Evolutionary conservation across 495 filamentous ascomycete genomes (phyloP), one percentile per base, ranked within the genome.

Genomic region (Aspergillus nanangensis): DNA sequence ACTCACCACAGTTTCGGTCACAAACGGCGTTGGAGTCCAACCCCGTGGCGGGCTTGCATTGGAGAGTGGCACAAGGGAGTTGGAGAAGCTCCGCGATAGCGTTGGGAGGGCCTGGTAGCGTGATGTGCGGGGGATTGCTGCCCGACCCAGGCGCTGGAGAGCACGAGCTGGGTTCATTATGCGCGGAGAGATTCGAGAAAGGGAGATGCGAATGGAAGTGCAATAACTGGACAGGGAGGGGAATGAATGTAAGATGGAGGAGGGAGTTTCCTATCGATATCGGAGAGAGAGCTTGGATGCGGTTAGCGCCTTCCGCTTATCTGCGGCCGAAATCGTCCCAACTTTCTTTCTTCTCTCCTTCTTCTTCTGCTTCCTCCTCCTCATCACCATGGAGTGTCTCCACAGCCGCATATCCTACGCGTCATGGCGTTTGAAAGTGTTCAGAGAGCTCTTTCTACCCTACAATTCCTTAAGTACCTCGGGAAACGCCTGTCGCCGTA

Each of bases 1-100:
- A 24, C 87, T 54, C 83, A 93, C 89, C 52, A 91, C 80, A 24
- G 85, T 86, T 72, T 89, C 86, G 23, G 84, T 88, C 52, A 89
- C 82, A 53, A 82, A 86, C 4, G 83, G 83, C 50, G 87, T 82
- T 20, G 83, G 83, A 31, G 83, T 81, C 71, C 75, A 76, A 19
- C 68, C 71, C 53, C 64, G 71, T 43, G 80, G 76, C 42, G 70
- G 57, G 49, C 47, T 52, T 38, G 38, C 38, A 14, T 20, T 40
- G 36, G 74, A 76, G 57, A 52, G 61, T 45, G 45, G 67, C 41
- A 63, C 52, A 36, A 51, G 48, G 42, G 53, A 60, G 57, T 47
- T 66, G 13, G 63, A 55, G 48, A 72, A 70, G 51, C 49, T 59
- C 45, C 65, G 61, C 33, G 48, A 41, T 23, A 52, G 17, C 22